A percentile compares a stretch with the other conserved stretches of the same genome.
phyloP scores from a whole-genome alignment of 371 early-diverging fungal genomes.

The Saksenaea vasiformis region DNA sequence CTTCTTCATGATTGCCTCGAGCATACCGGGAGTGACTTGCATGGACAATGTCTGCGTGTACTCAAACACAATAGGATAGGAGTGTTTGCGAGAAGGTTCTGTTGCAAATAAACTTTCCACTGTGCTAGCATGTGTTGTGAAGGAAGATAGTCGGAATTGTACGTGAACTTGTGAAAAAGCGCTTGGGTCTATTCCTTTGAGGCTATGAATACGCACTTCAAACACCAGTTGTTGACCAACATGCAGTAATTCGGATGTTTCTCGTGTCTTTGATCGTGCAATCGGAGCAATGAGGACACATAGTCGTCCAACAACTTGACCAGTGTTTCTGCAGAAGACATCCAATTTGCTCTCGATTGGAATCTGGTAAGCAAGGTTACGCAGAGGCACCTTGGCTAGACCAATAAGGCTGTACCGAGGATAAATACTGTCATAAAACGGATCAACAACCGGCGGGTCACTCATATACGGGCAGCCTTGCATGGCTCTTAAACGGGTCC shows the following conservation, averaged over 20 bases:
- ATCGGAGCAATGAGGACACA: constrained; percentile 49
- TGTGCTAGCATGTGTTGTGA: constrained; percentile 34
- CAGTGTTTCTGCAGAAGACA: constrained; percentile 60
- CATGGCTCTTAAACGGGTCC: constrained; percentile 69
- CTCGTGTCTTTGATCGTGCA: constrained; percentile 28
- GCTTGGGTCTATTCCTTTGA: constrained; percentile 64
- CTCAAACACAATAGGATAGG: constrained; percentile 52
- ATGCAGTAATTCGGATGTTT: constrained; percentile 11
- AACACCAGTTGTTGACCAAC: constrained; percentile 65
- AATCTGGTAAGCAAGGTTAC: constrained; percentile 51
- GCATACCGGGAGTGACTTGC: constrained; percentile 42
- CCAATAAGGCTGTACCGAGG: constrained; percentile 63
- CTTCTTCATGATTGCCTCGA: constrained; percentile 49
- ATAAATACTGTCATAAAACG: constrained; percentile 65
- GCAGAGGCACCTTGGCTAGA: constrained; percentile 50
- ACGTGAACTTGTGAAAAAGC: constrained; percentile 76
- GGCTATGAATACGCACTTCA: constrained; percentile 66
- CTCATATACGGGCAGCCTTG: constrained; percentile 68
- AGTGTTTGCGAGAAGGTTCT: constrained; percentile 58
- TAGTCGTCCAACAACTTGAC: constrained; percentile 50
- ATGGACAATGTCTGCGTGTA: constrained; percentile 64
- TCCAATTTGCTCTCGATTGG: constrained; percentile 56
- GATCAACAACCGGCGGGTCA: constrained; percentile 70
- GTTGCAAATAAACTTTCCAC: constrained; percentile 67
- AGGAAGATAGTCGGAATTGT: constrained; percentile 69